Conservation (phyloP, 2,329 filamentous ascomycete species). For the Cladosporium austrohemisphaericum region DNA sequence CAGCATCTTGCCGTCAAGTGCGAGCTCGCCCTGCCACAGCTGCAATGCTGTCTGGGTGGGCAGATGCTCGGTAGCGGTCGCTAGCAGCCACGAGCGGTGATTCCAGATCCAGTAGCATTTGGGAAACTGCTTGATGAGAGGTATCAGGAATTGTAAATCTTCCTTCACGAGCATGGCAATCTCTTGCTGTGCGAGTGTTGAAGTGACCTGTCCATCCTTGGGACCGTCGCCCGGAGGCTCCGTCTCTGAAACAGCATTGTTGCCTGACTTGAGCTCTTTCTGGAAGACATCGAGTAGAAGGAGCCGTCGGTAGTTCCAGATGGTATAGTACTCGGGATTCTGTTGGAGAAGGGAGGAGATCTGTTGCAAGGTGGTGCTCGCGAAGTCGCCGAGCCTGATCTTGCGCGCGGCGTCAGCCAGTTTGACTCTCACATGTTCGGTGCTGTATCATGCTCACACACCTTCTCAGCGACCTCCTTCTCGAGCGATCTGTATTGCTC, state of each 20-base stretch:
- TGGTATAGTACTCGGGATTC: conserved; percentile 86
- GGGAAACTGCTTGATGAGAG: conserved; percentile 77
- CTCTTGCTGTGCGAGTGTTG: conserved; percentile 34
- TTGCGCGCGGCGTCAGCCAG: conserved; percentile 60
- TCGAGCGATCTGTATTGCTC: conserved; percentile 70
- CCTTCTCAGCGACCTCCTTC: conserved; percentile 62
- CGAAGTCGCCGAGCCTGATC: conserved; percentile 48
- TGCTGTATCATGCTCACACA: conserved; percentile 48
- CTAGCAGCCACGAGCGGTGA: conserved; percentile 80
- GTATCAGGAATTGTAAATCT: conserved; percentile 79
- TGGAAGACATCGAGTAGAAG: conserved; percentile 62
- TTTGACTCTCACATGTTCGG: conserved; percentile 64
- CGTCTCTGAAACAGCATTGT: conserved; percentile 8
- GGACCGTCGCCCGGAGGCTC: background rate
- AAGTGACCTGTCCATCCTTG: conserved; percentile 20
- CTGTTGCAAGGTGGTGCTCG: conserved; percentile 58
- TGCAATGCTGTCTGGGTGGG: conserved; percentile 53
- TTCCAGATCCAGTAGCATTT: conserved; percentile 99
- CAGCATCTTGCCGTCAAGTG: conserved; percentile 82
- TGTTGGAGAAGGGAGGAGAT: conserved; percentile 68
- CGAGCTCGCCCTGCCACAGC: conserved; percentile 83
- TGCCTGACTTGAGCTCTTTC: conserved; percentile 38
- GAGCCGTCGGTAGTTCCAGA: conserved; percentile 83
- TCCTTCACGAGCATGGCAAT: conserved; percentile 57
- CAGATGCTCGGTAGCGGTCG: conserved; percentile 65